Base-by-base conservation (phyloP, 2,329 filamentous ascomycete species). In the Stachybotrys chartarum region DNA sequence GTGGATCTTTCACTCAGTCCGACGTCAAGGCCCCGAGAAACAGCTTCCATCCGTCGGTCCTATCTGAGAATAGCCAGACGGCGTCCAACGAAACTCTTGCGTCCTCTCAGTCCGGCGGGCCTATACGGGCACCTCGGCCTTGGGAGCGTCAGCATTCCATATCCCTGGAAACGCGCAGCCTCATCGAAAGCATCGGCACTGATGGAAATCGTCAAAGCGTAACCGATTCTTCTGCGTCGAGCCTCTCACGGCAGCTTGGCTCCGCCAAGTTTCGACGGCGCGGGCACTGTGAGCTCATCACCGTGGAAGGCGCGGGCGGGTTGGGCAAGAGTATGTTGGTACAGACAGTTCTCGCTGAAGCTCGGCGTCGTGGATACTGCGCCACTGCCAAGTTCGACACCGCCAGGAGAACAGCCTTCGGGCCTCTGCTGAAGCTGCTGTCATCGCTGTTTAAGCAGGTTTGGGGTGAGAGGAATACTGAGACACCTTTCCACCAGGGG, bases 371-470 rank as follows among this genome's bases (percentile, higher is more conserved):
- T 56, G 84, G 84, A 3, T 87, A 86, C 63, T 86, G 83, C 62
- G 82, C 83, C 7, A 85, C 82, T 35, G 80, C 84, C 46, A 87
- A 87, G 63, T 87, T 87, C 57, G 84, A 87, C 62, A 81, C 79
- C 1, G 79, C 83, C 0, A 75, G 80, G 60, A 78, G 78, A 61
- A 81, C 77, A 8, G 81, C 84, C 4, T 87, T 85, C 64, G 83
- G 83, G 1, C 84, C 84, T 5, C 69, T 87, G 45, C 75, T 87
- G 30, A 85, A 82, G 67, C 69, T 87, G n/a, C 68, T 87, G 11
- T 86, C 83, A 11, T 86, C 82, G 18, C 71, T 87, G 16, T 86
- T 87, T 68, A 83, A 83, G 62, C 84, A 87, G 64, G 81, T 86
- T 3, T 87, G 83, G 75, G 84, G 83, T 1, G 84, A 87, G 65